phyloP scores from a whole-genome alignment of 805 yeast species.

The Jamesozyma lodderae region DNA sequence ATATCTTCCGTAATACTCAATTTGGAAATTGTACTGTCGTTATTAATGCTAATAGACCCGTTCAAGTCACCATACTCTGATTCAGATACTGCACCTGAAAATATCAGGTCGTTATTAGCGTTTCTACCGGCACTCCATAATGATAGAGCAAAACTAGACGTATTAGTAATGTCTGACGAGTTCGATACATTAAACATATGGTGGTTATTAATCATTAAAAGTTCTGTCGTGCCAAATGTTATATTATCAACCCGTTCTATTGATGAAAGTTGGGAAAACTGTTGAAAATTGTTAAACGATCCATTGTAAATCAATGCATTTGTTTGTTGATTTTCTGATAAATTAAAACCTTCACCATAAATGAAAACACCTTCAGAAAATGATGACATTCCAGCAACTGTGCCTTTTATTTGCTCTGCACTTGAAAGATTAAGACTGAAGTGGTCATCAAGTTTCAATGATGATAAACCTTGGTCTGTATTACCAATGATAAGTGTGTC shows the following conservation, averaged over 20 bases:
- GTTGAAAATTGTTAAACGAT: conserved; percentile 11
- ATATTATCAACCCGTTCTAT: conserved; percentile 14
- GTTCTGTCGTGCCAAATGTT: conserved; percentile 13
- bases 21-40: conserved; percentile 2
- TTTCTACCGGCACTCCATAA: conserved; percentile 22
- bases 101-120: conserved; percentile 26
- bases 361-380: conserved; percentile 32
- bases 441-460: conserved; percentile 21
- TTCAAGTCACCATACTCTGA: conserved; percentile 15
- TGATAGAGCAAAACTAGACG: conserved; percentile 20
- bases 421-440: conserved; percentile 11
- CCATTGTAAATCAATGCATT: conserved; percentile 19
- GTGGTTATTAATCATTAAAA: conserved; percentile 20
- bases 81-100: conserved; percentile 25
- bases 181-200: conserved; percentile 26
- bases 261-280: conserved; percentile 3
- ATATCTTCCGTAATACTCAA: neutral
- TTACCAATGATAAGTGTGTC: conserved; percentile 47
- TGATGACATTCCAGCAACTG: conserved; percentile 11
- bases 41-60: conserved; percentile 12
- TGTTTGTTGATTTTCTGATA: conserved; percentile 8
- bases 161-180: conserved; percentile 11
- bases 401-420: conserved; percentile 11
- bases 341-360: conserved; percentile 14
- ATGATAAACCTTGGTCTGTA: conserved; percentile 32